Base-by-base conservation (phyloP, 2,329 filamentous ascomycete species). In the Raffaelea arxii region DNA sequence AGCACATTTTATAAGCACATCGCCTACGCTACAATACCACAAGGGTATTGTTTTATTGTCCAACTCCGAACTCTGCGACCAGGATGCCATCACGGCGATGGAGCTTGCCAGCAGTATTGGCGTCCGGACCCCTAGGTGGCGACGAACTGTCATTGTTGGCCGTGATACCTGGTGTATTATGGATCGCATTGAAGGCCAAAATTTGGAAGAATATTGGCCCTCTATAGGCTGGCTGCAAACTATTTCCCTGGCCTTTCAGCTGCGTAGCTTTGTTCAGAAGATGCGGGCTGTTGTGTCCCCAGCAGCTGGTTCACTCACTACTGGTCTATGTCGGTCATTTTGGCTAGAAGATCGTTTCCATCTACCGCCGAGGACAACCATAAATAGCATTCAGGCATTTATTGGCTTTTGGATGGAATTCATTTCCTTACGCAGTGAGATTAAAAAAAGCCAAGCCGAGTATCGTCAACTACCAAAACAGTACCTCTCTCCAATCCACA, bases 341-440 rank as follows among this genome's bases (percentile, higher is more conserved):
- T 47, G 46, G 46, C 41, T 47, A n/a, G 46, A 47, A 40, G 46
- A 47, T 47, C 46, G 27, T 41, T 47, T 44, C 25, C 41, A 37
- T 41, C 41, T 41, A 25, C 41, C 46, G 46, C 41, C 25, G 18
- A 32, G 46, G 37, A 37, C 41, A 40, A 47, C 46, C 41, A 44
- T 5, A 44, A 37, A 47, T 37, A 46, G 37, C 30, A 46, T 46
- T 23, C 9, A 42, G 35, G 27, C 44, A 22, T 46, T 46, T 42
- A 22, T 46, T 25, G 42, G 25, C 39, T 46, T 46, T n/a, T 46
- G 44, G 44, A 41, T 41, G 27, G 39, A 42, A 35, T 46, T 46
- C 27, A 42, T 41, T 41, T 46, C 44, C 2, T 41, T 41, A 32
- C 44, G 44, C 27, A 35, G 27, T 27, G 44, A 46, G 38, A 42